Evolutionary conservation across 1,284 basidiomycete species (phyloP).

Genomic region (Rhodotorula sp.): DNA sequence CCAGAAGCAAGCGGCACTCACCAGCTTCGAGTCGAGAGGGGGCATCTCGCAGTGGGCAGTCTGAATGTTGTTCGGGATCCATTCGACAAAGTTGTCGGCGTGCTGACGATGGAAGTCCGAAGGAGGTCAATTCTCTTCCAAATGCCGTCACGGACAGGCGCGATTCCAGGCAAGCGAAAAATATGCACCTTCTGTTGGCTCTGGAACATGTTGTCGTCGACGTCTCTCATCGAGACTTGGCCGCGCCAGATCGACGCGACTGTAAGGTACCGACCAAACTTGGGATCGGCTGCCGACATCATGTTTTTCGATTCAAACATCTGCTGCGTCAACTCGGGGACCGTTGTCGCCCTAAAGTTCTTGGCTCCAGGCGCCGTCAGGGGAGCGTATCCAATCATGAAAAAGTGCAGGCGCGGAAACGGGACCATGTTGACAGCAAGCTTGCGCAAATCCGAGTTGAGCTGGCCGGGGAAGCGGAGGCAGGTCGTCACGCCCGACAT

Average conservation of each 20-base stretch:
- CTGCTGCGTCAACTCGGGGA: slow-evolving; percentile 49
- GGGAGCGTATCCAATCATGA: slow-evolving; percentile 91
- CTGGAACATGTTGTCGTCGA: slow-evolving; percentile 84
- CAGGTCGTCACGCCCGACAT: slow-evolving; percentile 98
- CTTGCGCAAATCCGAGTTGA: slow-evolving; percentile 93
- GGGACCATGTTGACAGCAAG: slow-evolving; percentile 89
- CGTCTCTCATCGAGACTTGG: slow-evolving; percentile 98
- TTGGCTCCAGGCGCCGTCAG: slow-evolving; percentile 48
- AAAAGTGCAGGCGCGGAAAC: slow-evolving; percentile 81
- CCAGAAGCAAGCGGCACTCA: background rate
- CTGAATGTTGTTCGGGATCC: slow-evolving; percentile 94
- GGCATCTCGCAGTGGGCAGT: slow-evolving; percentile 48
- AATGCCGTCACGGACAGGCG: background rate
- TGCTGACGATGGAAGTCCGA: slow-evolving; percentile 57
- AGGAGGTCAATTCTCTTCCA: background rate
- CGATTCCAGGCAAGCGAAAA: slow-evolving; percentile 48
- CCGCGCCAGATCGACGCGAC: slow-evolving; percentile 98
- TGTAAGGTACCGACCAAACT: slow-evolving; percentile 77
- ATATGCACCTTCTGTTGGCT: slow-evolving; percentile 59
- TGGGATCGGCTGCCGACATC: slow-evolving; percentile 81
- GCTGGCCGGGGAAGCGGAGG: slow-evolving; percentile 92
- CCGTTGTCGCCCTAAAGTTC: slow-evolving; percentile 48
- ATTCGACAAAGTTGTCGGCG: slow-evolving; percentile 59
- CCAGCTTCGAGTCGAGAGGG: slow-evolving; percentile 63
- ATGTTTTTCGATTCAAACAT: slow-evolving; percentile 66